Conservation (phyloP, 129 eudicot species). For the Centrapalus pauciflorus region DNA sequence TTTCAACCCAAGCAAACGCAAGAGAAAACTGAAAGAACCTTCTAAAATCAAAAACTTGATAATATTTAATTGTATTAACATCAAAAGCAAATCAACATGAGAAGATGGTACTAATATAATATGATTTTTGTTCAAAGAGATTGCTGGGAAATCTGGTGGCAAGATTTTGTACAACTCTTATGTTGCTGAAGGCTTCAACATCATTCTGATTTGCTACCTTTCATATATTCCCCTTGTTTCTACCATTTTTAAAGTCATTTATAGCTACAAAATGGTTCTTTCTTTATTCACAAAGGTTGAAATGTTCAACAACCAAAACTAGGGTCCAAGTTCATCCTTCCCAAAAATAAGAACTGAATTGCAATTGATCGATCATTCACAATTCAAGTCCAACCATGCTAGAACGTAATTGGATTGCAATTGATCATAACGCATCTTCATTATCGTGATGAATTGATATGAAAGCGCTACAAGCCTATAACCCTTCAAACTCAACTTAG, state of each 20-base stretch:
- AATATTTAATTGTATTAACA: background rate
- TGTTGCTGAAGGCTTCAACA: constrained; percentile 15
- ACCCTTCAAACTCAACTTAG: too few species aligned
- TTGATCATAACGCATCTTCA: too few species aligned
- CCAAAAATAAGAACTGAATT: too few species aligned
- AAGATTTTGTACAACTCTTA: constrained; percentile 25
- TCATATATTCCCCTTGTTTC: constrained; percentile 13
- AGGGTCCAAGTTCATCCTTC: too few species aligned
- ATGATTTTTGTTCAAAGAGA: background rate
- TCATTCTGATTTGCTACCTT: constrained; percentile 10
- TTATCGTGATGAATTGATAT: too few species aligned
- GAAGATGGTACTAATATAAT: background rate
- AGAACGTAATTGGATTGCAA: too few species aligned
- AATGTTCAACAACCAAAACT: too few species aligned
- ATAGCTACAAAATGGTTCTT: too few species aligned
- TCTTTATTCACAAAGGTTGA: too few species aligned
- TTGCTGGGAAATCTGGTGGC: constrained; percentile 9
- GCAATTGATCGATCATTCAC: too few species aligned
- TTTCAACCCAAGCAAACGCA: background rate
- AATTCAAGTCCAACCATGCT: too few species aligned
- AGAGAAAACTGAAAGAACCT: background rate
- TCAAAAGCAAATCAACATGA: background rate
- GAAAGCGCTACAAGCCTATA: too few species aligned
- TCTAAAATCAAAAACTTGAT: background rate
- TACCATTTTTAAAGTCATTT: background rate